These are phyloP conservation scores for Peltaster fructicola DNA, from an alignment of 2,329 filamentous ascomycete genomes.

Conservation along the genomic window DNA sequence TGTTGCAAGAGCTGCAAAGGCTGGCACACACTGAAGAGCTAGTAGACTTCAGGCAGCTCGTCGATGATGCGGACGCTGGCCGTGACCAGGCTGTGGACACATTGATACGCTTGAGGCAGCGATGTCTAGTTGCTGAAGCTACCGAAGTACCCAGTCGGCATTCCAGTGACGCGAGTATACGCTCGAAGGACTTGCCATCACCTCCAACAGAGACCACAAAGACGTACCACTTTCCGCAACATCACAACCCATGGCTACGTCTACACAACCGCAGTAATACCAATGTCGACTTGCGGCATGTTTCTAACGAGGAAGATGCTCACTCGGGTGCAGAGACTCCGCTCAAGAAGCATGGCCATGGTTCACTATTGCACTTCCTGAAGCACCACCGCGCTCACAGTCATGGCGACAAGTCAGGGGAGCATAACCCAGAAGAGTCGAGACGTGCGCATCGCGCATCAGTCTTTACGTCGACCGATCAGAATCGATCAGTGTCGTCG, in stretches of 20 bases:
- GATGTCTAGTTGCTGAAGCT: constrained; percentile 8
- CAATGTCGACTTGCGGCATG: constrained; percentile 7
- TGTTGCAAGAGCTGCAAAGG: constrained; percentile 16
- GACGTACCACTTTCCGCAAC: no score
- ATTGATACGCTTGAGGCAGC: constrained; percentile 15
- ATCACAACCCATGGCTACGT: constrained; percentile 9
- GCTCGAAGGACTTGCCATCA: not conserved
- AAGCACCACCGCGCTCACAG: constrained; percentile 7
- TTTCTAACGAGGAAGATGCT: constrained; percentile 12
- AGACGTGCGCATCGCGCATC: no score
- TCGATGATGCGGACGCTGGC: constrained; percentile 15
- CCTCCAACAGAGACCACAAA: constrained; percentile 2
- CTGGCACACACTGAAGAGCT: constrained; percentile 14
- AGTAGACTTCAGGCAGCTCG: constrained; percentile 14
- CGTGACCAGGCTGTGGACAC: constrained; percentile 15
- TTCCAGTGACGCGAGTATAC: no score
- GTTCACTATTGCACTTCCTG: constrained; percentile 14
- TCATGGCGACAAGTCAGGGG: constrained; percentile 2
- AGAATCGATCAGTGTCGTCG: no score
- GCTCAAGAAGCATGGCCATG: constrained; percentile 8
- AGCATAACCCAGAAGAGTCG: no score
- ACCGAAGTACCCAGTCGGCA: constrained; percentile 4
- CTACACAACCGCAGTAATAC: no score
- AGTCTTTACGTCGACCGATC: no score
- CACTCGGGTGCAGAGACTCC: constrained; percentile 11